These are phyloP conservation scores for Sporopachydermia lactativora DNA, from an alignment of 805 yeast species.

Conservation along the genomic window DNA sequence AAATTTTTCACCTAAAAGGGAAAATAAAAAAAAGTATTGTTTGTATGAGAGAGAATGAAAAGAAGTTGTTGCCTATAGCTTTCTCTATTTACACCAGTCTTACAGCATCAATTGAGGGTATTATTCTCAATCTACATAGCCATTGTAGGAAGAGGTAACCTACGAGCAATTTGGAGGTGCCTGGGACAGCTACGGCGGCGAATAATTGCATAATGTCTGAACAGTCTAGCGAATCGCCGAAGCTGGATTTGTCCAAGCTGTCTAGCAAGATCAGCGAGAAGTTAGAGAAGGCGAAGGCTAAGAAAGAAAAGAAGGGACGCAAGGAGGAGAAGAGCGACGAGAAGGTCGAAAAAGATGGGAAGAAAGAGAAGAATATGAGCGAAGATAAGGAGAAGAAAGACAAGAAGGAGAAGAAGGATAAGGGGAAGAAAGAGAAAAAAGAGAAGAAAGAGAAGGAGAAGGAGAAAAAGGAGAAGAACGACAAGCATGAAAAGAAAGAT, in stretches of 20 bases:
- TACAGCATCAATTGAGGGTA: no score
- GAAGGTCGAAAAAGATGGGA: slow-evolving; percentile 12
- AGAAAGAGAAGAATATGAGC: slow-evolving; percentile 11
- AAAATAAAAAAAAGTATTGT: no score
- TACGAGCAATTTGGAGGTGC: no score
- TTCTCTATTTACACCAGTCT: no score
- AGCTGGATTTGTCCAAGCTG: slow-evolving; percentile 1
- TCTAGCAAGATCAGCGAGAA: not conserved
- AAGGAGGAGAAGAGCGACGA: slow-evolving; percentile 10
- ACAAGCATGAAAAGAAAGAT: slow-evolving; percentile 6
- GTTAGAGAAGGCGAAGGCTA: slow-evolving; percentile 28
- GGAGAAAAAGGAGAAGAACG: slow-evolving; percentile 8
- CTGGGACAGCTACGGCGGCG: no score
- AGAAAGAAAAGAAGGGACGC: slow-evolving; percentile 6
- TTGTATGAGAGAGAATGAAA: no score
- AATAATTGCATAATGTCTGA: not conserved
- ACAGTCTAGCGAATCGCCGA: not conserved
- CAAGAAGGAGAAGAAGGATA: slow-evolving; percentile 13
- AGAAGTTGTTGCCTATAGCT: no score
- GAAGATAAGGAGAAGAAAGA: slow-evolving; percentile 11
- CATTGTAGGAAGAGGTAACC: no score
- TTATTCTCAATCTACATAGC: no score
- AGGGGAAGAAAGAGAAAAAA: slow-evolving; percentile 13
- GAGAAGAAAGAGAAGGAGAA: slow-evolving; percentile 10
- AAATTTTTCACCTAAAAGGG: no score